Conservation (phyloP, 169 alveolate species). For the Perkinsus olseni region DNA sequence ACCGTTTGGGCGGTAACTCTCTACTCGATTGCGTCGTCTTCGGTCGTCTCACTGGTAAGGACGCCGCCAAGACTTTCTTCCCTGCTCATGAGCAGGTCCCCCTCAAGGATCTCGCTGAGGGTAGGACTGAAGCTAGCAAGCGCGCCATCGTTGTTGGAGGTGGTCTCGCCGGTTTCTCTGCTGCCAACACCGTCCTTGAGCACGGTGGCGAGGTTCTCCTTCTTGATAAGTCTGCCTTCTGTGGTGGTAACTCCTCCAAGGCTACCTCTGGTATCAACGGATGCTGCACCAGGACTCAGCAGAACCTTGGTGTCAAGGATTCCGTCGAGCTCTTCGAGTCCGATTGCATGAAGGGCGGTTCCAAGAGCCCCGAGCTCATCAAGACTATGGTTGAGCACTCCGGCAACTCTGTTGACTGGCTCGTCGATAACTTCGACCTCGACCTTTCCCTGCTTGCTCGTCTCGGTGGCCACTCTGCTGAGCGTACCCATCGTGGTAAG, state of each 20-base stretch:
- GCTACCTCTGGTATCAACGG: conserved; percentile 46
- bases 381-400: conserved; percentile 15
- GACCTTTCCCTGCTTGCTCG: conserved; percentile 34
- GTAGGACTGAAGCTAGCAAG: too few species aligned
- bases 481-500: conserved; percentile 36
- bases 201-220: conserved; percentile 25
- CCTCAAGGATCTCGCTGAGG: too few species aligned
- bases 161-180: conserved; percentile 17
- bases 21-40: conserved; percentile 48
- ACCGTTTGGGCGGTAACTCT: too few species aligned
- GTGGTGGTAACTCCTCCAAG: conserved; percentile 23
- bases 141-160: conserved; percentile 24
- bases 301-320: conserved; percentile 25
- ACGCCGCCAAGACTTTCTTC: conserved; percentile 15
- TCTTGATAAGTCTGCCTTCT: conserved; percentile 16
- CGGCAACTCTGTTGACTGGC: conserved; percentile 23
- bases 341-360: conserved; percentile 26
- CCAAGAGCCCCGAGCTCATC: conserved; percentile 18
- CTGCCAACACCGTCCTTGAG: conserved; percentile 20
- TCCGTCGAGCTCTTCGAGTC: conserved; percentile 18
- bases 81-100: too few species aligned
- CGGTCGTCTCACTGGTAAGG: conserved; percentile 44
- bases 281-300: conserved; percentile 24
- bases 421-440: conserved; percentile 15
- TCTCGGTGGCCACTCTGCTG: conserved; percentile 44